Percentiles rank a stretch among this genome's conserved stretches.
Conservation (phyloP, 495 filamentous ascomycete species). For the Aspergillus bridgeri region DNA sequence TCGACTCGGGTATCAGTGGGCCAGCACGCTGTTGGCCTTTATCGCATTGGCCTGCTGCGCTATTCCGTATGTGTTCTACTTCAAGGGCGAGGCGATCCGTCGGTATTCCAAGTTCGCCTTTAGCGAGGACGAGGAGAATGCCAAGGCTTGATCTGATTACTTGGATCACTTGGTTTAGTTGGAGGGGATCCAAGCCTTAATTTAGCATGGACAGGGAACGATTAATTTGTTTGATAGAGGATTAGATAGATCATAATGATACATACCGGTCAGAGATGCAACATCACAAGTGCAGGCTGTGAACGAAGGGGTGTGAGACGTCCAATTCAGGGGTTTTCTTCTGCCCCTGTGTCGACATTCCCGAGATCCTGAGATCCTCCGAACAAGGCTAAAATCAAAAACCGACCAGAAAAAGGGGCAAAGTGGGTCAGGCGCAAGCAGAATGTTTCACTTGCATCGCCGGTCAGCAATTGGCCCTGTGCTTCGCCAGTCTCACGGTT, state of each 20-base stretch:
- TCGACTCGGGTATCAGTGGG: slow-evolving; percentile 74
- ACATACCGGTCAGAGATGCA: too few species aligned
- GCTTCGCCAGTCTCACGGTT: background rate
- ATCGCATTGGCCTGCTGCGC: slow-evolving; percentile 67
- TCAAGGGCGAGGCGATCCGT: slow-evolving; percentile 66
- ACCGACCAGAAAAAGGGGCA: background rate
- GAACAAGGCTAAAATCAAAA: too few species aligned
- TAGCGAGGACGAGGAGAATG: slow-evolving; percentile 41
- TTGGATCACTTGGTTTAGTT: too few species aligned
- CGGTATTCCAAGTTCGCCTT: slow-evolving; percentile 64
- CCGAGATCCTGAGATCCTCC: background rate
- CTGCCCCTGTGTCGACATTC: background rate
- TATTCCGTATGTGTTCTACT: slow-evolving; percentile 76
- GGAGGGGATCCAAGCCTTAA: too few species aligned
- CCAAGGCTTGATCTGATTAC: background rate
- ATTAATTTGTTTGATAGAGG: background rate
- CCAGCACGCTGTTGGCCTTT: slow-evolving; percentile 65
- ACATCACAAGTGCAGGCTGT: too few species aligned
- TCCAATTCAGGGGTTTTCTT: background rate
- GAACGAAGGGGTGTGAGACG: too few species aligned
- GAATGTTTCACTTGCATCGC: background rate
- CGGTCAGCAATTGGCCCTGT: background rate
- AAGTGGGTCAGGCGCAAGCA: background rate
- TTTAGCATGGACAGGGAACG: too few species aligned
- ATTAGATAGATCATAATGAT: background rate